Evolutionary conservation across 2,329 filamentous ascomycete genomes (phyloP).

Genomic region (Alternaria dauci): DNA sequence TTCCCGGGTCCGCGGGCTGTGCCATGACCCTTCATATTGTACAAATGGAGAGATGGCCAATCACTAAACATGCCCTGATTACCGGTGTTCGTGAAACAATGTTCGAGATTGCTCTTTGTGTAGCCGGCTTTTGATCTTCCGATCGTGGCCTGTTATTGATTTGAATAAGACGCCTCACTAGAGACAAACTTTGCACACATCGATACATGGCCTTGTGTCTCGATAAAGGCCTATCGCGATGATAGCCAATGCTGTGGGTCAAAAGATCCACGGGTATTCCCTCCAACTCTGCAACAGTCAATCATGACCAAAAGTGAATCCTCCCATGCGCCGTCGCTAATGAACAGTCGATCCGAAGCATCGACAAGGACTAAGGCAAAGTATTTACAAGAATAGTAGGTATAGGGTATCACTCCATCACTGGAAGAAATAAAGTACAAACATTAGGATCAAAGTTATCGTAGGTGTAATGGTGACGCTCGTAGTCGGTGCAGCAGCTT

Average conservation of each 20-base stretch:
- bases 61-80: slow-evolving; percentile 5
- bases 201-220: slow-evolving; percentile 2
- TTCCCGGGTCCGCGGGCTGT: slow-evolving; percentile 25
- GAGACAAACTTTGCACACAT: background rate
- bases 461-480: slow-evolving; percentile 38
- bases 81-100: slow-evolving; percentile 15
- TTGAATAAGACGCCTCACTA: background rate
- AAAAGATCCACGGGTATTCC: slow-evolving; percentile 17
- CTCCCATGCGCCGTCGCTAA: slow-evolving; percentile 49
- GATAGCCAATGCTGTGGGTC: slow-evolving; percentile 12
- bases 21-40: slow-evolving; percentile 16
- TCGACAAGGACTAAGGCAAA: slow-evolving; percentile 25
- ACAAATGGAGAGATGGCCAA: slow-evolving; percentile 8
- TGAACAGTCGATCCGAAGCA: slow-evolving; percentile 35
- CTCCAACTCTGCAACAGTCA: slow-evolving; percentile 9
- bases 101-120: slow-evolving; percentile 4
- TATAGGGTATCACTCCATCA: slow-evolving; percentile 26
- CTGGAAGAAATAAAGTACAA: slow-evolving; percentile 45
- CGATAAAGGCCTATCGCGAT: background rate
- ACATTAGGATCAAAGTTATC: slow-evolving; percentile 46
- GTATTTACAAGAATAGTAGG: slow-evolving; percentile 33
- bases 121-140: slow-evolving; percentile 9
- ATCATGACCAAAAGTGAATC: slow-evolving; percentile 15
- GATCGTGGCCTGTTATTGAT: slow-evolving; percentile 6
- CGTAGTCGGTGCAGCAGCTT: slow-evolving; percentile 38